Conservation (phyloP, 257 asterid species). For the Rhazya stricta region DNA sequence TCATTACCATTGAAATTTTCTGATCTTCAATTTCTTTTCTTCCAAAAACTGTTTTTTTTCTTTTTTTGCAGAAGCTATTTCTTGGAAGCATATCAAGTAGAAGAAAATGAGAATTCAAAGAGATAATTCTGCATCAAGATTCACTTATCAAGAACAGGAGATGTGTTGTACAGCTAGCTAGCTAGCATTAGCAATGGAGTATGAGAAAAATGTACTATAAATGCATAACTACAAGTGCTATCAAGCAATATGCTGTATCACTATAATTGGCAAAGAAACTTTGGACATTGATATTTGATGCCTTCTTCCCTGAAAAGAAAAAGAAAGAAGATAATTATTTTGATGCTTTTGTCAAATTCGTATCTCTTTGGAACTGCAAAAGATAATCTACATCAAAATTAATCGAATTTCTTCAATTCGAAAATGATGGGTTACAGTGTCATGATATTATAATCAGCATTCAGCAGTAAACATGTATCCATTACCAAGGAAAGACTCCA, state of each 20-base stretch:
- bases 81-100: background rate
- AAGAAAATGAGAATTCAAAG: background rate
- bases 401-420: background rate
- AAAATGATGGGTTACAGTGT: background rate
- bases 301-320: background rate
- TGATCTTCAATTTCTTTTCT: background rate
- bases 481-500: background rate
- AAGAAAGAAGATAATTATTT: background rate
- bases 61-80: background rate
- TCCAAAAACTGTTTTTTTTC: background rate
- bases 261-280: conserved; percentile 3
- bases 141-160: background rate
- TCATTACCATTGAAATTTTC: background rate
- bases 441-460: background rate
- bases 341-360: background rate
- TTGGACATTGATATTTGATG: conserved; percentile 1
- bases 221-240: background rate
- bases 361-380: background rate
- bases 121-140: background rate
- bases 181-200: background rate
- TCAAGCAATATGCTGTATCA: conserved; percentile 1
- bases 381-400: background rate
- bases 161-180: conserved; percentile 5
- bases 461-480: background rate
- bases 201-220: background rate